phyloP scores from a whole-genome alignment of 2,329 filamentous ascomycete genomes.

The Colletotrichum sp. region DNA sequence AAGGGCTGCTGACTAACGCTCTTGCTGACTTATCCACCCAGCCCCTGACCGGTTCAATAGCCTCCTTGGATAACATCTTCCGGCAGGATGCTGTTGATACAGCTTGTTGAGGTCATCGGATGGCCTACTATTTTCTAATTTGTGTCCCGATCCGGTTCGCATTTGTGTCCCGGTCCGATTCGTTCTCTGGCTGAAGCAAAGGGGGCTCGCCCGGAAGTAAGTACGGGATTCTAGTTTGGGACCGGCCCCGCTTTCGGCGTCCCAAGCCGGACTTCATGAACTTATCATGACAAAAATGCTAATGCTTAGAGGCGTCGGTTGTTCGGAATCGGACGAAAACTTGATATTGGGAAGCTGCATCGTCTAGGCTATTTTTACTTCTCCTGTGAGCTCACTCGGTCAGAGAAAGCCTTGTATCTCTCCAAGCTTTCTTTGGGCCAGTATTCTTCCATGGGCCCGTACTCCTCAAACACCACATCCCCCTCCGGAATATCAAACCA shows the following conservation, averaged over 20 bases:
- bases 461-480: neutral
- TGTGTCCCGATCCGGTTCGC: neutral
- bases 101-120: neutral
- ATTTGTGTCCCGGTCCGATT: no score
- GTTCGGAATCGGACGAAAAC: no score
- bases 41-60: neutral
- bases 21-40: neutral
- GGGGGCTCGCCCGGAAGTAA: neutral
- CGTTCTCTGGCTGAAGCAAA: neutral
- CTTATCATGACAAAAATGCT: neutral
- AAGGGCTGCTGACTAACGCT: neutral
- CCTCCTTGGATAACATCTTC: neutral
- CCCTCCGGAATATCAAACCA: neutral
- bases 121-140: neutral
- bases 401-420: neutral
- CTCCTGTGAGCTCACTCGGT: neutral
- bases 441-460: neutral
- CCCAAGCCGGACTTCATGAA: neutral
- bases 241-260: neutral
- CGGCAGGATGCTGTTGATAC: neutral
- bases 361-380: rapidly evolving
- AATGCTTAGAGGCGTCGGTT: no score
- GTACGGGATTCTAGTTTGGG: neutral
- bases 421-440: neutral
- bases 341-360: no score